phyloP scores from a whole-genome alignment of 164 flowering plant species.

The Umbellularia californica region DNA sequence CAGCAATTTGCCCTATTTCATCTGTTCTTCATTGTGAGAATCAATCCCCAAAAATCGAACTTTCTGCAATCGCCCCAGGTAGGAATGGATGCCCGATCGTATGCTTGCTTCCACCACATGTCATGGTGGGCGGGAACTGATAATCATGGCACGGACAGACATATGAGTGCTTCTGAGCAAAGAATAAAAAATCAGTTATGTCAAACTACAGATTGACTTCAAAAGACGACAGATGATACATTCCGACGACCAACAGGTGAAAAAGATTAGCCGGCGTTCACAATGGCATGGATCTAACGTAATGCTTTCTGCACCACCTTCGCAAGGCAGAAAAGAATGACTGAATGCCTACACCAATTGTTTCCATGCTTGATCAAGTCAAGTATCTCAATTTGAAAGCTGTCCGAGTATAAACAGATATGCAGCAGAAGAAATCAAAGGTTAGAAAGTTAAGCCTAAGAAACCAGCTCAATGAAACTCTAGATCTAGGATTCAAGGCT shows the following conservation, averaged over 20 bases:
- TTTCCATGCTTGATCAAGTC: not conserved
- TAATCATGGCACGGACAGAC: too few relatives aligned
- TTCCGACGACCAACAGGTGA: not conserved
- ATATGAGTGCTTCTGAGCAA: not conserved
- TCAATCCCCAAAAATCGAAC: too few relatives aligned
- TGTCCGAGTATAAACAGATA: not conserved
- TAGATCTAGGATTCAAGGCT: not conserved
- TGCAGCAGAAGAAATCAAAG: not conserved
- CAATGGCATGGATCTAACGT: not conserved
- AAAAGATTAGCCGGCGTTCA: not conserved
- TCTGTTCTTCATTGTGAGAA: too few relatives aligned
- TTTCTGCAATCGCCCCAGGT: too few relatives aligned
- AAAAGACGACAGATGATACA: too few relatives aligned
- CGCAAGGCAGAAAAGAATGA: conserved; percentile 6
- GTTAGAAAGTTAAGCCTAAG: not conserved
- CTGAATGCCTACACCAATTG: not conserved
- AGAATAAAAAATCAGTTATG: not conserved
- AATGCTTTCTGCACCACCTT: not conserved
- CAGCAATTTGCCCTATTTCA: too few relatives aligned
- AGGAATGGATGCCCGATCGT: too few relatives aligned
- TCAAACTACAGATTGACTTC: too few relatives aligned
- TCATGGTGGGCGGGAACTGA: too few relatives aligned
- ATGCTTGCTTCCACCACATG: too few relatives aligned
- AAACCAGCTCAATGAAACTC: conserved; percentile 1
- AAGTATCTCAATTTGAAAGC: not conserved